Evolutionary conservation across 2,329 filamentous ascomycete genomes (phyloP).

Genomic region (Macrophomina phaseolina): DNA sequence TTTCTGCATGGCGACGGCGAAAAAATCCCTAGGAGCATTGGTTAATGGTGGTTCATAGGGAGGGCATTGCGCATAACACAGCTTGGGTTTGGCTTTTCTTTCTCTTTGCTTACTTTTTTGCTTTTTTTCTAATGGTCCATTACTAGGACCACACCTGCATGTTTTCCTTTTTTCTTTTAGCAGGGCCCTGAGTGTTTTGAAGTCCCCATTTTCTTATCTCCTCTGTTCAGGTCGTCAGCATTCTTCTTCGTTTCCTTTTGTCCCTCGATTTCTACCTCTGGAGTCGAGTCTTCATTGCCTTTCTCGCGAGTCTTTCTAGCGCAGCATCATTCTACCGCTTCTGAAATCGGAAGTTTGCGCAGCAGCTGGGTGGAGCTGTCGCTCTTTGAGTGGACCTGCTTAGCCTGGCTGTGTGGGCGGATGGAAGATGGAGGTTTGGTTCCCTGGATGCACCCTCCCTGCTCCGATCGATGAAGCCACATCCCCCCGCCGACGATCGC

Average conservation of each 20-base stretch:
- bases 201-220: background rate
- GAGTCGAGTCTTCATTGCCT: background rate
- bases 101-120: background rate
- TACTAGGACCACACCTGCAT: background rate
- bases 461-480: slow-evolving; percentile 16
- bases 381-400: slow-evolving; percentile 17
- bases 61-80: too few relatives aligned
- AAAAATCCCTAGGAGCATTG: background rate
- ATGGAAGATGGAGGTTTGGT: slow-evolving; percentile 17
- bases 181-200: slow-evolving; percentile 6
- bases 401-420: slow-evolving; percentile 1
- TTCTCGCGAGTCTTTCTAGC: slow-evolving; percentile 5
- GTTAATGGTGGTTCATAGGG: background rate
- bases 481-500: slow-evolving; percentile 12
- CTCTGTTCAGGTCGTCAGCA: background rate
- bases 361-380: slow-evolving; percentile 8
- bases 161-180: background rate
- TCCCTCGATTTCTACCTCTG: background rate
- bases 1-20: slow-evolving; percentile 1
- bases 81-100: too few relatives aligned
- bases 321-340: background rate
- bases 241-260: background rate
- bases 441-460: background rate
- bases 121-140: background rate
- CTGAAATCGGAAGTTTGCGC: slow-evolving; percentile 16